Base-by-base conservation (phyloP, 2,329 filamentous ascomycete species). In the Myriosclerotinia scirpicola region DNA sequence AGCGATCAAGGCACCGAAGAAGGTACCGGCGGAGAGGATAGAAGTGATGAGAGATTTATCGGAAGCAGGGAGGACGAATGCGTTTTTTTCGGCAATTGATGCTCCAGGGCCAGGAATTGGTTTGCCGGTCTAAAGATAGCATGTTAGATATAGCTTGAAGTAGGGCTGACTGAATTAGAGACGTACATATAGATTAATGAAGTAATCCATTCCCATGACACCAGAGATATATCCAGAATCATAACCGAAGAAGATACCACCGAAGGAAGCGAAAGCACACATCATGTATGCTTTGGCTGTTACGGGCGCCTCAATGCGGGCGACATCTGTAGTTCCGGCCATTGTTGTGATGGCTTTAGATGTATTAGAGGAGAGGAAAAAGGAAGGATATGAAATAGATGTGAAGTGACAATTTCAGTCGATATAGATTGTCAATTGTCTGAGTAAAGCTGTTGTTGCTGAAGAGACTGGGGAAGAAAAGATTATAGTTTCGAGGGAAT, bases 181-280 rank as follows among this genome's bases (percentile, higher is more conserved):
- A 48, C 71, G 69, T 30, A 69, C 70, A 59, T 70, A 74, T 26
- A 73, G 67, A 52, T 68, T 64, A 38, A 71, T 77, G 38, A 74
- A 69, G 68, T 82, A 80, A 72, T 84, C 80, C 74, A 87, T 83
- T 69, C 80, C 77, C 70, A 75, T 70, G 12, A 74, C 73, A 76
- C 87, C 87, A 76, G 86, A 87, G 81, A 91, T 90, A 79, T 90
- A 90, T 72, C 90, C 90, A 53, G 89, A 90, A 74, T 92, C 90
- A 78, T 90, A 93, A 60, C 90, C 90, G 79, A 77, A 77, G 71
- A 75, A 72, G 67, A 75, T 73, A 78, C 86, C 88, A 74, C 88
- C 88, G 69, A 90, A 89, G 44, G 87, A 86, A 68, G 88, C 88
- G 70, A 90, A 90, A 70, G 86, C 87, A 78, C 87, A 90, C 75